Conservation (phyloP, 345 rosid genomes). For the Eutrema yunnanense region DNA sequence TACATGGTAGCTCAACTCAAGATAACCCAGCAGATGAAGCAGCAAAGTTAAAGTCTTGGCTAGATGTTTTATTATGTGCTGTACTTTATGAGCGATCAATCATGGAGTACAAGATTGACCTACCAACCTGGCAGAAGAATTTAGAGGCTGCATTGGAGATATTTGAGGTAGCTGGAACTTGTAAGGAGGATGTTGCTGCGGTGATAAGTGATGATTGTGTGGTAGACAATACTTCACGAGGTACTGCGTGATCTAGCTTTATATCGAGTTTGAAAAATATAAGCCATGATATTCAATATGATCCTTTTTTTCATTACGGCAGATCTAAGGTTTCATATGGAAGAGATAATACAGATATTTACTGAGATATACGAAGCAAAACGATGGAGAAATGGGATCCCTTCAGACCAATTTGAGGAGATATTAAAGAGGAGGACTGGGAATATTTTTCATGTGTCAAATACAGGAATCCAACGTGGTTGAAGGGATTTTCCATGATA, state of each 20-base stretch:
- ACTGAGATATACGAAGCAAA: conserved; percentile 76
- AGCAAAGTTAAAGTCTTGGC: conserved; percentile 52
- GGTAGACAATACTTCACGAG: conserved; percentile 46
- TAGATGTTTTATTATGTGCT: conserved; percentile 72
- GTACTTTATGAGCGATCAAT: conserved; percentile 81
- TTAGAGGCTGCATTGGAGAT: conserved; percentile 75
- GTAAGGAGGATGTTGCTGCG: conserved; percentile 47
- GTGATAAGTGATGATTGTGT: conserved; percentile 64
- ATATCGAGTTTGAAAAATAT: not conserved
- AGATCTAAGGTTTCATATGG: conserved; percentile 60
- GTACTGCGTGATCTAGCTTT: conserved; percentile 33
- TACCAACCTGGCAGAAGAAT: conserved; percentile 67
- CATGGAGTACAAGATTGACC: conserved; percentile 72
- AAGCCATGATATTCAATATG: not conserved
- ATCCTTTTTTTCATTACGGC: conserved; percentile 18
- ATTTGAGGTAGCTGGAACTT: conserved; percentile 71
- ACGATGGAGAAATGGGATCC: conserved; percentile 47
- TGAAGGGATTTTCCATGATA: conserved; percentile 7
- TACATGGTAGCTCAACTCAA: conserved; percentile 35
- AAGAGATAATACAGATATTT: conserved; percentile 74
- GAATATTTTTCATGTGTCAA: conserved; percentile 44
- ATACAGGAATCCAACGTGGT: conserved; percentile 27
- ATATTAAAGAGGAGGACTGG: conserved; percentile 54
- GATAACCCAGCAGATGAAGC: conserved; percentile 48
- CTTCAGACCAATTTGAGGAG: conserved; percentile 66